Base-by-base conservation (phyloP, 441 rosid species). In the Erodium moschatum region DNA sequence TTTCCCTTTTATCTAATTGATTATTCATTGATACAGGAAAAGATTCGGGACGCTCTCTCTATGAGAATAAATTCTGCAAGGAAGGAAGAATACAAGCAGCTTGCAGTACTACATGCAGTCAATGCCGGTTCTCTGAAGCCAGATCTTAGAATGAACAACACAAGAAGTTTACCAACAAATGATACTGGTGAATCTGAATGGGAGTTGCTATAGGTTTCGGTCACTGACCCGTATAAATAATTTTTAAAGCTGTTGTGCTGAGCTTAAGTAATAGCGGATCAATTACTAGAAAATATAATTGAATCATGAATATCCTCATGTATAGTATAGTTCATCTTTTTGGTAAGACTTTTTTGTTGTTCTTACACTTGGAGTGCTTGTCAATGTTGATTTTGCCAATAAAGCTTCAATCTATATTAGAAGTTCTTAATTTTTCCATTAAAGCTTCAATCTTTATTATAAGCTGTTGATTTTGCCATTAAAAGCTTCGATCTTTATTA, bases 81-180 rank as follows among this genome's bases (percentile, higher is more conserved):
- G 84, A 85, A 81, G 69, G 79, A 67, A 35, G 95, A 89, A 71
- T 86, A 91, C 67, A 78, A 85, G 71, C 80, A 78, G 71, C 89
- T 89, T 74, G 87, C 89, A 4, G 61, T 73, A 64, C 68, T 73
- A 80, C 75, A 80, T 38, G 76, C 73, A 4, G 78, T 77, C 71
- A 84, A 75, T 67, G 74, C 0, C 27, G 27, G 69, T 42, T 72
- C 79, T 69, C 72, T 58, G 11, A 65, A 4, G 56, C 68, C 75
- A 69, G 65, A 40, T 46, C 64, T 29, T 46, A 29, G 16, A 48
- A 40, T 16, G 65, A 72, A 66, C 27, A 19, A 66, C 40, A 19
- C 13, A 2, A 75, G 44, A 72, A 69, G 70, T 29, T 68, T 79
- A 65, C 64, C 58, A 60, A 56, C 65, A 21, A 69, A 63, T 12